A percentile compares a stretch with the other conserved stretches of the same genome.
Evolutionary conservation across 768 basidiomycete species (phyloP).

Genomic region (Tulasnella sp.): DNA sequence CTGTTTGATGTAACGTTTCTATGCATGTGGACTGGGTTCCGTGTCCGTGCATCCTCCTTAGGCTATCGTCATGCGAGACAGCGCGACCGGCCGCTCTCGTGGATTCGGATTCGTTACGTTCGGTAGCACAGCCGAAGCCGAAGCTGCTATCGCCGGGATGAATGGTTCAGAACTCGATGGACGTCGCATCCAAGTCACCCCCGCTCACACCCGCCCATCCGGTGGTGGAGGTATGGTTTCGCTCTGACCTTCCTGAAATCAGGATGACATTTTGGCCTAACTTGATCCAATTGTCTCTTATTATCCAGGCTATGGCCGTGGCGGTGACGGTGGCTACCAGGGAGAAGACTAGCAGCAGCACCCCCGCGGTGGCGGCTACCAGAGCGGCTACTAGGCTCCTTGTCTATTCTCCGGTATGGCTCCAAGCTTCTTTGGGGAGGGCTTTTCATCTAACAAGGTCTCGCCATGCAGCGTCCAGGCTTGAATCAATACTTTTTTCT

Average conservation of each 20-base stretch:
- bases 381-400: not conserved
- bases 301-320: not conserved
- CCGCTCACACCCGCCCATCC: slow-evolving; percentile 33
- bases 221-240: slow-evolving; percentile 19
- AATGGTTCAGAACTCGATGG: slow-evolving; percentile 94
- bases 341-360: not conserved
- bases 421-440: not conserved
- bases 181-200: slow-evolving; percentile 79
- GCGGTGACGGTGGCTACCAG: not conserved
- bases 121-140: slow-evolving; percentile 57
- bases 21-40: slow-evolving; percentile 21
- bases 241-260: slow-evolving; percentile 25
- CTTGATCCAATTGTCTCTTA: not conserved
- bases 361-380: not conserved
- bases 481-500: not conserved
- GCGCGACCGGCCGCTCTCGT: slow-evolving; percentile 49
- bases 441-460: not conserved
- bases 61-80: slow-evolving; percentile 37
- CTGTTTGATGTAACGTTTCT: not conserved
- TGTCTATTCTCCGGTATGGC: not conserved
- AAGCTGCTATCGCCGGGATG: slow-evolving; percentile 66
- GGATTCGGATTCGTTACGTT: slow-evolving; percentile 77
- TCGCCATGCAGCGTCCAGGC: not conserved
- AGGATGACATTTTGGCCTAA: slow-evolving; percentile 21
- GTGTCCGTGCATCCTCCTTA: slow-evolving; percentile 29